Base-by-base conservation (phyloP, 1,139 yeast species). In the Scheffersomyces titani region DNA sequence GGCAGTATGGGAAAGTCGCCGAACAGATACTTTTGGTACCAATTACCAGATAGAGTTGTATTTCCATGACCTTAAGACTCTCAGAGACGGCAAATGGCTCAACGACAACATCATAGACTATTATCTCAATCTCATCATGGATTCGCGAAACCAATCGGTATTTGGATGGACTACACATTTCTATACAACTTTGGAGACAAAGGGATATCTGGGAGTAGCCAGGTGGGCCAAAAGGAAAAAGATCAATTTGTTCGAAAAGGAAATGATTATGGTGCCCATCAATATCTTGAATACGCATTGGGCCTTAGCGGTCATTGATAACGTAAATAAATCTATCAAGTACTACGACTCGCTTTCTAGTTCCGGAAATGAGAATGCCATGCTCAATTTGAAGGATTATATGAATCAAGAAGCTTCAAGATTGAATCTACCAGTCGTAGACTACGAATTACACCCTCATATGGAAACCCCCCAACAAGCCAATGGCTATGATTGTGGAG, bases 401-500 rank as follows among this genome's bases (percentile, higher is more conserved):
- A 81, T 91, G 79, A 65, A 70, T 1, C 81, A 84, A 49, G 93
- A 83, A 72, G 82, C 84, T 47, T 78, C 78, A 54, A 73, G 86
- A 63, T 65, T 69, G 54, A 63, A 77, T 54, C 72, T 72, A 49
- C 51, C 56, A 16, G 54, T 50, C 18, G 52, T 57, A n/a, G 53
- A 69, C 24, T 78, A 81, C 61, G 65, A 68, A 57, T 69, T 73
- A 49, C 62, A 65, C 48, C 76, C 75, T 1, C 74, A 67, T 55
- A 71, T 77, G 46, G 75, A 79, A 24, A 84, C 93, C 46, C 99
- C 99, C 0, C 92, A 88, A 63, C 99, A 96, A 70, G 77, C 81
- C 44, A 96, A 96, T 69, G 98, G 98, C 0, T 90, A 72, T 63
- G 99, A 96, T 70, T 96, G 99, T 74, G 99, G 99, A 1, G 97